Evolutionary conservation across 192 early-diverging fungal genomes (phyloP).

Genomic region (Backusella mclennaniae): DNA sequence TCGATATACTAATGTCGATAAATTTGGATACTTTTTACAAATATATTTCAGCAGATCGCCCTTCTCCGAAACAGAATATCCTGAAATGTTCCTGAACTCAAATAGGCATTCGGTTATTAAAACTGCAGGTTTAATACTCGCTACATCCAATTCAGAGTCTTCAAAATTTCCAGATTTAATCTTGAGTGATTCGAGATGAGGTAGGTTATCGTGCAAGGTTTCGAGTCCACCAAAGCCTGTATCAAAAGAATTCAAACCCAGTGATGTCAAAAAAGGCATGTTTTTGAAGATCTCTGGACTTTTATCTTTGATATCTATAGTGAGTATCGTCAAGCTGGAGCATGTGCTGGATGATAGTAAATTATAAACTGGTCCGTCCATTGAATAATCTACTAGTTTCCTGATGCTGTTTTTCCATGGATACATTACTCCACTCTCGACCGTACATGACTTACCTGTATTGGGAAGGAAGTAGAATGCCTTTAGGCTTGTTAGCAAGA

Average conservation of each 20-base stretch:
- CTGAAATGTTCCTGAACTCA: no score
- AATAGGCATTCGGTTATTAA: background rate
- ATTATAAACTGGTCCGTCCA: background rate
- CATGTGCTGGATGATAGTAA: background rate
- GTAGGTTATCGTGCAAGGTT: background rate
- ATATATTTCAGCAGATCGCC: background rate
- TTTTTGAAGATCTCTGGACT: background rate
- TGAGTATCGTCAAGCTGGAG: background rate
- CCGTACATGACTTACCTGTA: background rate
- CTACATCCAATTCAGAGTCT: background rate
- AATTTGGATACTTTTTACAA: background rate
- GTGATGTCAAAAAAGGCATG: background rate
- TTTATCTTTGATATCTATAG: background rate
- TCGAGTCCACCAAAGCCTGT: background rate
- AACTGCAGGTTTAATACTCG: background rate
- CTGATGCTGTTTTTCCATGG: background rate
- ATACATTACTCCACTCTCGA: background rate
- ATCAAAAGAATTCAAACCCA: background rate
- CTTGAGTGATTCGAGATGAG: background rate
- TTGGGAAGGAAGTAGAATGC: background rate
- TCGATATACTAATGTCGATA: background rate
- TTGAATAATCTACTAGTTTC: background rate
- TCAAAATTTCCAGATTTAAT: background rate
- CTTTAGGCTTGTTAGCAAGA: background rate
- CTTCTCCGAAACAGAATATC: background rate